Conservation (phyloP, 176 grass and related monocot genomes). For the Thinopyrum elongatum region DNA sequence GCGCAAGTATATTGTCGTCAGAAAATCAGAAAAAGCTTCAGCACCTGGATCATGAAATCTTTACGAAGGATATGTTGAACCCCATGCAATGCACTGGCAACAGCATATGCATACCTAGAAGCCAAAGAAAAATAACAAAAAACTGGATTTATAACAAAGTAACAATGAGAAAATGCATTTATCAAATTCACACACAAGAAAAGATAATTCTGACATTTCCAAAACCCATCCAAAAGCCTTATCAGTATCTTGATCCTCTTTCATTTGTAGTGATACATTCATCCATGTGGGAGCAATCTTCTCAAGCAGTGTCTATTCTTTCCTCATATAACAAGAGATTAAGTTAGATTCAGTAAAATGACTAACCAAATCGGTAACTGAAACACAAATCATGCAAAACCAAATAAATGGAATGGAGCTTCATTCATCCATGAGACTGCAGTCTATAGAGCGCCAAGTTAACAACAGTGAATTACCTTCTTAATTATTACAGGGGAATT, state of each 20-base stretch:
- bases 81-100: conserved; percentile 95
- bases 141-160: conserved; percentile 9
- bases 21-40: neutral
- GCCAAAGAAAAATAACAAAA: conserved; percentile 19
- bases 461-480: conserved; percentile 57
- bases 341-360: neutral
- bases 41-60: conserved; percentile 99
- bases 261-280: conserved; percentile 94
- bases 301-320: conserved; percentile 51
- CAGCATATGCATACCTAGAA: conserved; percentile 92
- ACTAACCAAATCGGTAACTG: conserved; percentile 8
- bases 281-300: conserved; percentile 99
- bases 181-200: conserved; percentile 23
- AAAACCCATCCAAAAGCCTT: conserved; percentile 91
- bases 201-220: conserved; percentile 72
- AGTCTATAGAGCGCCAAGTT: neutral
- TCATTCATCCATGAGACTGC: neutral
- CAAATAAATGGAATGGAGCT: neutral
- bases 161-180: conserved; percentile 23
- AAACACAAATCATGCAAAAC: neutral
- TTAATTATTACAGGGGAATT: conserved; percentile 98
- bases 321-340: conserved; percentile 5
- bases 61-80: conserved; percentile 91
- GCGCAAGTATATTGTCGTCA: neutral
- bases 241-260: conserved; percentile 86